Evolutionary conservation across 192 early-diverging fungal genomes (phyloP), one percentile per base, ranked within the genome.

Genomic region (Mortierella alpina): DNA sequence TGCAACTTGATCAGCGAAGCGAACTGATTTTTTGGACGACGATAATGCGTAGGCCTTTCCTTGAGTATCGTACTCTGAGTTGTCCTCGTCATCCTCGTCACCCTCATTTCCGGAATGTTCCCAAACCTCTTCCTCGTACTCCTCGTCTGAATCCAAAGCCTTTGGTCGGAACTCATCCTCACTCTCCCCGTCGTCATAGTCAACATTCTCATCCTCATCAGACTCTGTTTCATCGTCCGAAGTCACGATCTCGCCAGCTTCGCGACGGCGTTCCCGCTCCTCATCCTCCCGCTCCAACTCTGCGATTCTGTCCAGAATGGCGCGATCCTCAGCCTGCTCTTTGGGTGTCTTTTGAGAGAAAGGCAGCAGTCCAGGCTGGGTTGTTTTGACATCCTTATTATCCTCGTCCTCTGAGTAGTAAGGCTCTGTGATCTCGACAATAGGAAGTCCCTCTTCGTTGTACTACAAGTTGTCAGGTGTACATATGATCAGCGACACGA

Each of bases 371-470:
- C 59, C 59, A 58, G 82, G 59, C 81, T 82, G 76, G 63, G 68
- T 71, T 41, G 59, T 55, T 14, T 72, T 40, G 44, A 46, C 76
- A 11, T 44, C 63, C 49, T 64, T 64, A 51, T 85, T 58, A 7
- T 85, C 69, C 22, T 90, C 86, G 11, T 88, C 85, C 20, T 88
- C 86, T 51, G 85, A 86, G 23, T 75, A 83, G 31, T 81, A 63
- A 41, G 80, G 73, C 68, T 95, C 93, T 8, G 85, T 81, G 63
- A 95, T 95, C 23, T 95, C 94, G 22, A 95, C 89, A 66, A 91
- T 91, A 20, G 89, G 90, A 45, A 91, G 70, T 14, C 93, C 94
- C 67, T 94, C 93, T 72, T 95, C 93, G 67, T 94, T 95, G 50
- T 91, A 68, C 88, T 92, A 56, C 1, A 59, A 40, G 45, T 7